Evolutionary conservation across 192 early-diverging fungal genomes (phyloP).

Genomic region (Coemansia nantahalensis): DNA sequence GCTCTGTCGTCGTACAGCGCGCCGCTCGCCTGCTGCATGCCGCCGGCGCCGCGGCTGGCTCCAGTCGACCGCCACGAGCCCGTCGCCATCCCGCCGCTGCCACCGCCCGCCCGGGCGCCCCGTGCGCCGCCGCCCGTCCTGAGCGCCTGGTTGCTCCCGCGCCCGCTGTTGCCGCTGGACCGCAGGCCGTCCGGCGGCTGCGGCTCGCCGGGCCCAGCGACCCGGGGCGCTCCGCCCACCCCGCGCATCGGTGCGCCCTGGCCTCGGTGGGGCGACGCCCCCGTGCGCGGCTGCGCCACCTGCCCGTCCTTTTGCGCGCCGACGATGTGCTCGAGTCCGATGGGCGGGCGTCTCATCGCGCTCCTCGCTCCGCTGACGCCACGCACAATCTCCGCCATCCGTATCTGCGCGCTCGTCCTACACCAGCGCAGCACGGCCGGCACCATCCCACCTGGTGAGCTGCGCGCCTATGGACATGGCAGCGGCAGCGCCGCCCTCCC

Average conservation of each 20-base stretch:
- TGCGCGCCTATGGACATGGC: neutral
- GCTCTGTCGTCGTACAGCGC: slow-evolving; percentile 8
- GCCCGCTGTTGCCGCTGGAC: neutral
- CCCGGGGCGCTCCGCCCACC: slow-evolving; percentile 4
- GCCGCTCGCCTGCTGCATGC: neutral
- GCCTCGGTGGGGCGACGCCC: neutral
- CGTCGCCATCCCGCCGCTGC: slow-evolving; percentile 7
- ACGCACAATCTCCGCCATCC: slow-evolving; percentile 16
- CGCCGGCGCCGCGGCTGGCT: neutral
- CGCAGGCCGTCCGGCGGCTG: neutral
- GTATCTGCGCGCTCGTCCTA: slow-evolving; percentile 41
- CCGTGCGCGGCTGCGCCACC: slow-evolving; percentile 35
- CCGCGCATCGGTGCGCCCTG: slow-evolving; percentile 14
- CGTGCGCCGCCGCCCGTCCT: neutral
- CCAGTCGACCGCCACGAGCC: slow-evolving; percentile 36
- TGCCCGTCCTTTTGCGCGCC: slow-evolving; percentile 14
- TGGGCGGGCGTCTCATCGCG: slow-evolving; percentile 5
- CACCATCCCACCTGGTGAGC: no score
- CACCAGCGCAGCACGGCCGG: no score
- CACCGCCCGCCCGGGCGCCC: neutral
- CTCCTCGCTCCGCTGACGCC: slow-evolving; percentile 4
- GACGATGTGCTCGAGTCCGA: slow-evolving; percentile 29
- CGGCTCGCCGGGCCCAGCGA: neutral
- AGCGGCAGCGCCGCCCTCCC: neutral
- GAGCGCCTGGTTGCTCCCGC: neutral